A percentile compares a stretch with the other conserved stretches of the same genome.
Conservation (phyloP, 106 monocot species). For the Dioscorea dumetorum region DNA sequence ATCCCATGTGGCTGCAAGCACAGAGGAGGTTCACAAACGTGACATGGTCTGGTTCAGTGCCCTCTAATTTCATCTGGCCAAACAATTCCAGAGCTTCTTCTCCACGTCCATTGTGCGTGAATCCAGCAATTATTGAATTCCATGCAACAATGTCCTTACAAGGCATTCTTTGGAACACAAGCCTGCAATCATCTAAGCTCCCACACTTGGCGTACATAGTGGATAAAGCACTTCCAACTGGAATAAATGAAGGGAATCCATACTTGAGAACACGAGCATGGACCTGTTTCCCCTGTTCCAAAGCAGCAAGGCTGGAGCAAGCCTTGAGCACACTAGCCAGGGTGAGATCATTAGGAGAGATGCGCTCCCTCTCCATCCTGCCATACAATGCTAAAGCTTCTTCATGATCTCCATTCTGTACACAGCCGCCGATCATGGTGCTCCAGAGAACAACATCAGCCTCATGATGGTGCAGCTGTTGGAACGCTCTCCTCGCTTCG, state of each 20-base stretch:
- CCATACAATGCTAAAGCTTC: constrained; percentile 47
- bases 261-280: constrained; percentile 45
- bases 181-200: constrained; percentile 31
- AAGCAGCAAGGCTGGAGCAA: constrained; percentile 43
- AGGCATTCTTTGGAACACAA: constrained; percentile 49
- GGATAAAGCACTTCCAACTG: constrained; percentile 53
- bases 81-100: constrained; percentile 44
- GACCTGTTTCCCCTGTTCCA: constrained; percentile 55
- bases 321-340: constrained; percentile 48
- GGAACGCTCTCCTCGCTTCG: constrained; percentile 55
- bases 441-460: constrained; percentile 63
- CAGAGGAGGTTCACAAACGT: constrained; percentile 57
- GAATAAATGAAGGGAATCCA: constrained; percentile 42
- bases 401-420: constrained; percentile 56
- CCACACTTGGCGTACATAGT: constrained; percentile 73
- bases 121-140: constrained; percentile 73
- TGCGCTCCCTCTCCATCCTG: constrained; percentile 31
- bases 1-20: constrained; percentile 68
- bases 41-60: constrained; percentile 37
- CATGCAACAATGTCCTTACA: constrained; percentile 52
- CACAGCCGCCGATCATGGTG: constrained; percentile 59
- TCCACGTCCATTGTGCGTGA: constrained; percentile 56
- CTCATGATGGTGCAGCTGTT: constrained; percentile 20
- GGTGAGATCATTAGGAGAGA: constrained; percentile 54
- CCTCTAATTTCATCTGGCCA: constrained; percentile 44